A percentile compares a stretch with the other conserved stretches of the same genome.
Conservation (phyloP, 2,329 filamentous ascomycete genomes). For the Cadophora gregata region DNA sequence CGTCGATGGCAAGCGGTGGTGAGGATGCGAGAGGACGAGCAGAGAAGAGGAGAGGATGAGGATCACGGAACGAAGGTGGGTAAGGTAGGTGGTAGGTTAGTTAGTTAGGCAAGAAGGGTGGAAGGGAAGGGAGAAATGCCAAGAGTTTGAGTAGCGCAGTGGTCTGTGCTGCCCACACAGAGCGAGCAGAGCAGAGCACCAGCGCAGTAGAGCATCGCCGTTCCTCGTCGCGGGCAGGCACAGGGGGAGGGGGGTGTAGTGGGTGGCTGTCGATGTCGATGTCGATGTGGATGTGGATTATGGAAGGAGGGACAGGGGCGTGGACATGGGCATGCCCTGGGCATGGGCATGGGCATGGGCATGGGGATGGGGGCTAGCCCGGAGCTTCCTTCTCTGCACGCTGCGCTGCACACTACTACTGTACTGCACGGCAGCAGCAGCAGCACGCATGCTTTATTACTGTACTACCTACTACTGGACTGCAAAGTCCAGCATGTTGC, state of each 20-base stretch:
- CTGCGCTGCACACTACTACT: background rate
- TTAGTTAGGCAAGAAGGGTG: too few relatives aligned
- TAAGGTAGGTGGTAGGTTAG: too few relatives aligned
- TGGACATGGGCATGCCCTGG: too few relatives aligned
- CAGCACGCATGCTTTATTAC: too few relatives aligned
- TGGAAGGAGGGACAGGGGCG: background rate
- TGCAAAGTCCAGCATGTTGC: background rate
- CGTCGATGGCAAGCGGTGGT: slow-evolving; percentile 1
- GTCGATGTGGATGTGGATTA: background rate
- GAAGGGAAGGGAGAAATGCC: slow-evolving; percentile 17
- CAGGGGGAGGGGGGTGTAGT: background rate
- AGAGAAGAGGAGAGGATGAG: slow-evolving; percentile 15
- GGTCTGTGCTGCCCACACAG: slow-evolving; percentile 11
- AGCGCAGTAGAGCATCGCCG: background rate
- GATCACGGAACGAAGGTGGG: slow-evolving; percentile 8
- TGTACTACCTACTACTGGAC: too few relatives aligned
- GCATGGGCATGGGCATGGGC: too few relatives aligned
- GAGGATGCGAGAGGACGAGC: slow-evolving; percentile 16
- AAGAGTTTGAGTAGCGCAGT: slow-evolving; percentile 2
- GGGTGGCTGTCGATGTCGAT: background rate
- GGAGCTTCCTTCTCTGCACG: background rate
- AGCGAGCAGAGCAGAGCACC: background rate
- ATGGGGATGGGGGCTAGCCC: slow-evolving; percentile 1
- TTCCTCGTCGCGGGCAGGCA: too few relatives aligned
- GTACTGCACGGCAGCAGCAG: background rate